phyloP scores from a whole-genome alignment of 306 rosid species.

The Fagus sylvatica region DNA sequence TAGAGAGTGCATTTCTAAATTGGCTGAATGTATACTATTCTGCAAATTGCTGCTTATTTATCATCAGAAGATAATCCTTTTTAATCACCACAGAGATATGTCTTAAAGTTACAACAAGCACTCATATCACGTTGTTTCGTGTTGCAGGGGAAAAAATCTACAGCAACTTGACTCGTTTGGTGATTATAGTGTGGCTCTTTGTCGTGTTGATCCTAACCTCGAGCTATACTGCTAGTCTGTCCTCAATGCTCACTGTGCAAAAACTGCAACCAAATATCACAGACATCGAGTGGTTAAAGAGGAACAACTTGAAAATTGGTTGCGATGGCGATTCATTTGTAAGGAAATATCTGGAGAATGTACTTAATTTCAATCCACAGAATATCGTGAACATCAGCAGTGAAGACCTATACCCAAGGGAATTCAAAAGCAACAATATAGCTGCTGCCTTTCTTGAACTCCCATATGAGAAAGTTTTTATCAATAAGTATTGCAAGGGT shows the following conservation, averaged over 20 bases:
- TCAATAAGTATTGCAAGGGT: constrained; percentile 24
- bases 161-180: constrained; percentile 47
- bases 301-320: constrained; percentile 46
- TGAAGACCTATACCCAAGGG: neutral
- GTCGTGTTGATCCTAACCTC: constrained; percentile 55
- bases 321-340: constrained; percentile 41
- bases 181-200: constrained; percentile 57
- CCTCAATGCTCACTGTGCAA: constrained; percentile 67
- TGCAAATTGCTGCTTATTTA: too few relatives aligned
- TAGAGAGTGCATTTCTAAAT: too few relatives aligned
- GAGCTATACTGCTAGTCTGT: constrained; percentile 72
- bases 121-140: constrained; percentile 1
- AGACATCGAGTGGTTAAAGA: constrained; percentile 39
- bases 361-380: neutral
- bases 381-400: neutral
- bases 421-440: constrained; percentile 3
- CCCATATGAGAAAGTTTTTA: constrained; percentile 32
- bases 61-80: neutral
- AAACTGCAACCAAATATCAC: constrained; percentile 29
- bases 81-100: neutral
- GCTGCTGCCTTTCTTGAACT: constrained; percentile 38
- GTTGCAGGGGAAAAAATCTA: constrained; percentile 50
- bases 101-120: too few relatives aligned
- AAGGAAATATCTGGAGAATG: neutral
- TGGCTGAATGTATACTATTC: too few relatives aligned